A percentile compares a stretch with the other conserved stretches of the same genome.
These are phyloP conservation scores for Dillenia turbinata DNA, from an alignment of 164 flowering plant species.

Conservation along the genomic window DNA sequence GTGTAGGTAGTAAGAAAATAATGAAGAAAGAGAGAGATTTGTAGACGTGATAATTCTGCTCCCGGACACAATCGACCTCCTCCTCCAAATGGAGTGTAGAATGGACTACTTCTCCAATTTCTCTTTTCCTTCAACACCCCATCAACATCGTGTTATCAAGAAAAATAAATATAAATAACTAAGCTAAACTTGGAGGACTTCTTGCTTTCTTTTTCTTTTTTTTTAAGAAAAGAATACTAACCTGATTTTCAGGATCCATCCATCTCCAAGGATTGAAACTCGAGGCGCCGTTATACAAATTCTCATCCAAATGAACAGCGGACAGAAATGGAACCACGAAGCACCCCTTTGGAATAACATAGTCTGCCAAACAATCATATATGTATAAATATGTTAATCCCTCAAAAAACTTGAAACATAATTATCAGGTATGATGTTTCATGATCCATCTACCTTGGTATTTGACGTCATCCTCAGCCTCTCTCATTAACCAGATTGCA, in stretches of 20 bases:
- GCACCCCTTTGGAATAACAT: conserved; percentile 75
- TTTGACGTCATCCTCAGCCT: conserved; percentile 62
- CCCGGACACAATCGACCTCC: conserved; percentile 88
- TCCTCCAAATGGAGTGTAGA: conserved; percentile 80
- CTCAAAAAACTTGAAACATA: neutral
- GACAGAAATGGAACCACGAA: conserved; percentile 92
- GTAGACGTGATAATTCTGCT: conserved; percentile 82
- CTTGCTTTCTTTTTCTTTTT: neutral
- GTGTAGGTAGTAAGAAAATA: conserved; percentile 55
- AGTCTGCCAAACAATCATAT: conserved; percentile 40
- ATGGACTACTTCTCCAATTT: conserved; percentile 70
- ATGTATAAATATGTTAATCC: neutral
- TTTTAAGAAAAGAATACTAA: conserved; percentile 8
- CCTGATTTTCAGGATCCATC: conserved; percentile 77
- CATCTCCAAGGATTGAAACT: conserved; percentile 92
- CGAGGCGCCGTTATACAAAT: conserved; percentile 40
- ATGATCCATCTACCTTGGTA: conserved; percentile 46
- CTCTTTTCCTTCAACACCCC: conserved; percentile 49
- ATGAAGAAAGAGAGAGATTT: conserved; percentile 78
- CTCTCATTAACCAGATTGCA: conserved; percentile 90
- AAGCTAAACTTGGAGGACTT: too few species aligned
- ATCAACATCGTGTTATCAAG: neutral
- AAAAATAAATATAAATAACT: neutral
- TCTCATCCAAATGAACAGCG: conserved; percentile 77
- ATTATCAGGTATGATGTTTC: too few species aligned